Percentiles rank a stretch among this genome's conserved stretches.
These are phyloP conservation scores for Aphelidium insulamus DNA, from an alignment of 371 early-diverging fungal genomes.

Conservation along the genomic window DNA sequence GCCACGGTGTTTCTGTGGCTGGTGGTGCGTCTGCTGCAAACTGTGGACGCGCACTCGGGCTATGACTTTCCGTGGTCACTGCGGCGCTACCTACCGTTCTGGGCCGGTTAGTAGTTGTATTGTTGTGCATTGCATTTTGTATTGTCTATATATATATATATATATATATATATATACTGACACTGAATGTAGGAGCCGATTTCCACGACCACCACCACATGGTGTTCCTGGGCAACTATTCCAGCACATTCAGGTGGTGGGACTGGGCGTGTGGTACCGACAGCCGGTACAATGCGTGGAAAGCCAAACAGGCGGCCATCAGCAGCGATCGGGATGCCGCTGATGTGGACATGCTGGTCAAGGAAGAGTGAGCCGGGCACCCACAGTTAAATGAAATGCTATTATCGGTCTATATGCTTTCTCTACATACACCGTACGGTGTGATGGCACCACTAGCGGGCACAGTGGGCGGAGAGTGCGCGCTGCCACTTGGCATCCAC, in stretches of 20 bases:
- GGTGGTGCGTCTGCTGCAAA: constrained; percentile 43
- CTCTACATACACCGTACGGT: too few species aligned
- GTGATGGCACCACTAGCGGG: too few species aligned
- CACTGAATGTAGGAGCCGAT: constrained; percentile 26
- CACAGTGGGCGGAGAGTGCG: too few species aligned
- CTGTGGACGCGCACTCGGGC: constrained; percentile 80
- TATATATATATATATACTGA: neutral
- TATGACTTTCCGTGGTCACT: constrained; percentile 85
- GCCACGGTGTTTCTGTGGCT: constrained; percentile 61
- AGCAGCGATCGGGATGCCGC: too few species aligned
- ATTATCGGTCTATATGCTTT: too few species aligned
- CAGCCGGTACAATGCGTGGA: constrained; percentile 40
- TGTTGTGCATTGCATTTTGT: neutral
- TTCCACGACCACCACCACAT: constrained; percentile 68
- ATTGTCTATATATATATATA: neutral
- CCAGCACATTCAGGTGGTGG: constrained; percentile 62
- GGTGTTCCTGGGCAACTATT: constrained; percentile 57
- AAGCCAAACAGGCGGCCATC: constrained; percentile 21
- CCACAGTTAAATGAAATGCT: too few species aligned
- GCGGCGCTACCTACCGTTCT: constrained; percentile 47
- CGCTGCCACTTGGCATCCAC: too few species aligned
- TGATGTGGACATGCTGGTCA: too few species aligned
- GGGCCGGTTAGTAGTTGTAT: constrained; percentile 6
- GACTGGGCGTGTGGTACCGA: constrained; percentile 60
- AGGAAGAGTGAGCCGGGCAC: too few species aligned